Evolutionary conservation across 371 early-diverging fungal species (phyloP).

Genomic region (Circinella umbellata): DNA sequence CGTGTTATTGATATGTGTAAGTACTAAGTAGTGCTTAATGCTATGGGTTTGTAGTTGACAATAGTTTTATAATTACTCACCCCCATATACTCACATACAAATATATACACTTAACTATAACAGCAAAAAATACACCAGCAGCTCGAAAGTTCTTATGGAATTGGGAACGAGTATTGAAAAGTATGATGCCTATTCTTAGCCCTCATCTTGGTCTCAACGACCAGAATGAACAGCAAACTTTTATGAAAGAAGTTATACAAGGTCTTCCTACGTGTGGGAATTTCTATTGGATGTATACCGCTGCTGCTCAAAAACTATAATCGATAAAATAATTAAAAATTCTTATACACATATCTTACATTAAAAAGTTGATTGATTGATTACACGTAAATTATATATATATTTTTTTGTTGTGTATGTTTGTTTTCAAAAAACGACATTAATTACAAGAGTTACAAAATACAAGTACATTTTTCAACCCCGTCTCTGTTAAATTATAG

Average conservation of each 20-base stretch:
- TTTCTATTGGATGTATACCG: conserved; percentile 10
- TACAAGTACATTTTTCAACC: conserved; percentile 16
- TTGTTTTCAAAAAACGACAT: not conserved
- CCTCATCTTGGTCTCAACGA: conserved; percentile 18
- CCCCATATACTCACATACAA: too few species aligned
- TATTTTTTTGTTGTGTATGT: too few species aligned
- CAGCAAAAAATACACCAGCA: conserved; percentile 20
- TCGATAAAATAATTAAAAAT: too few species aligned
- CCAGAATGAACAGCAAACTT: not conserved
- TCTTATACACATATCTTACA: too few species aligned
- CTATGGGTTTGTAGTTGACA: not conserved
- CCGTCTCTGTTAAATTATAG: conserved; percentile 15
- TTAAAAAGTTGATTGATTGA: not conserved
- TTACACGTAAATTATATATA: not conserved
- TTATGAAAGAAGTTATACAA: not conserved
- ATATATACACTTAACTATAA: not conserved
- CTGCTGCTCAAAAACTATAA: conserved; percentile 10
- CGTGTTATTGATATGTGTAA: conserved; percentile 30
- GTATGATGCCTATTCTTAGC: conserved; percentile 19
- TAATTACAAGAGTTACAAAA: conserved; percentile 22
- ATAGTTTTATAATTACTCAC: not conserved
- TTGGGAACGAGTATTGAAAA: conserved; percentile 23
- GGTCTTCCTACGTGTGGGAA: not conserved
- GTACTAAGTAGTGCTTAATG: not conserved
- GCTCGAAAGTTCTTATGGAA: conserved; percentile 31